Base-by-base conservation (phyloP, 2,329 filamentous ascomycete species). In the Penicillium brasilianum region DNA sequence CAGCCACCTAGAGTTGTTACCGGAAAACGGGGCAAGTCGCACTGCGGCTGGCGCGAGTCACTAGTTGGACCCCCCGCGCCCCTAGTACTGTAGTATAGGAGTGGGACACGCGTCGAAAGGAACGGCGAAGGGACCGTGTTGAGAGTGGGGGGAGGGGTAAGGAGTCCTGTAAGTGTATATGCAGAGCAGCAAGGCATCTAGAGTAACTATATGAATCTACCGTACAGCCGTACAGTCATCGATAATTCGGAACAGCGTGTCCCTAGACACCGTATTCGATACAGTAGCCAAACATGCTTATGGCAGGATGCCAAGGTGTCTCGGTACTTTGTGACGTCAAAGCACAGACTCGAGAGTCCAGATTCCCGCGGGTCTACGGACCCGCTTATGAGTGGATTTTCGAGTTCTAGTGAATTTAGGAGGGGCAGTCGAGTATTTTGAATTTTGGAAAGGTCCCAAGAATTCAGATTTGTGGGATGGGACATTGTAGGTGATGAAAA, bases 301-400 rank as follows among this genome's bases (percentile, higher is more conserved):
- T 18, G 53, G 41, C 53, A 56, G 20, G 25, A 22, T 16, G 53
- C 41, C 53, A 46, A 56, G 43, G 53, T 22, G 36, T 13, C 34
- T 36, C 18, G 53, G 28, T 46, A 34, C 28, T 34, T 43, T 55
- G 30, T 56, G 53, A 56, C 53, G 53, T 56, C 53, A 56, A 32
- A 22, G 53, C 41, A 18, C 41, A 18, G 53, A 30, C 20, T 41
- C 8, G 28, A 50, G 30, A 57, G 25, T 52, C 56, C 37, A 32
- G 13, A 36, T 57, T 48, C 30, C 54, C 30, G 20, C 14, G 30
- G 30, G 30, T 28, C 36, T 14, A 36, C 18, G 55, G 55, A 44
- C 22, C 32, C 50, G 50, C 30, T 53, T 25, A 20, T 3, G 34
- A 22, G 22, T 36, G 50, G 50, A 7, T 30, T 48, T 30, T 30